These are phyloP conservation scores for Pythium graminicola DNA, from an alignment of 352 stramenopile species.

Conservation along the genomic window DNA sequence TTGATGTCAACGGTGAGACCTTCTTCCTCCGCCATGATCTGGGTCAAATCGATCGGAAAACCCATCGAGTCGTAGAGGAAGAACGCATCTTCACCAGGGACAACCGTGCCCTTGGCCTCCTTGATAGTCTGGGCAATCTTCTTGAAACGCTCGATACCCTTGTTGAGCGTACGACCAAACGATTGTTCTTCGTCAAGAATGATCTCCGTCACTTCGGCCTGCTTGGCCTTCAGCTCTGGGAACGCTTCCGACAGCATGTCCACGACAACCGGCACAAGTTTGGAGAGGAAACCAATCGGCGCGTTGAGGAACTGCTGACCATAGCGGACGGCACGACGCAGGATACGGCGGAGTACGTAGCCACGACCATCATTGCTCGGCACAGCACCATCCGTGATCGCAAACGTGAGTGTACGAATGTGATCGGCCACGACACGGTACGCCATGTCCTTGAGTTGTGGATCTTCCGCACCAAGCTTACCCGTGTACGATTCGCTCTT, in stretches of 20 bases:
- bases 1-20: slow-evolving; percentile 92
- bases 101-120: slow-evolving; percentile 58
- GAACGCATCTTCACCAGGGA: slow-evolving; percentile 94
- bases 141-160: slow-evolving; percentile 87
- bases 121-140: slow-evolving; percentile 81
- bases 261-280: slow-evolving; percentile 90
- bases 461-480: slow-evolving; percentile 89
- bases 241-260: slow-evolving; percentile 93
- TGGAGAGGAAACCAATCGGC: slow-evolving; percentile 92
- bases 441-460: slow-evolving; percentile 76
- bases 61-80: slow-evolving; percentile 99
- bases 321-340: slow-evolving; percentile 96
- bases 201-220: slow-evolving; percentile 89
- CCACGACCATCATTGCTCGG: slow-evolving; percentile 96
- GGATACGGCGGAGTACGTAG: slow-evolving; percentile 97
- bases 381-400: slow-evolving; percentile 96
- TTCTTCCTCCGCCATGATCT: slow-evolving; percentile 95
- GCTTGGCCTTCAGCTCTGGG: slow-evolving; percentile 92
- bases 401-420: slow-evolving; percentile 96
- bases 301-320: slow-evolving; percentile 96
- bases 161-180: slow-evolving; percentile 94
- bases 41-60: slow-evolving; percentile 98
- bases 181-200: slow-evolving; percentile 96
- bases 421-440: slow-evolving; percentile 98
- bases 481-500: slow-evolving; percentile 72